Evolutionary conservation across 2,329 filamentous ascomycete species (phyloP), one percentile per base, ranked within the genome.

Genomic region (Sordariomycetes sp.): DNA sequence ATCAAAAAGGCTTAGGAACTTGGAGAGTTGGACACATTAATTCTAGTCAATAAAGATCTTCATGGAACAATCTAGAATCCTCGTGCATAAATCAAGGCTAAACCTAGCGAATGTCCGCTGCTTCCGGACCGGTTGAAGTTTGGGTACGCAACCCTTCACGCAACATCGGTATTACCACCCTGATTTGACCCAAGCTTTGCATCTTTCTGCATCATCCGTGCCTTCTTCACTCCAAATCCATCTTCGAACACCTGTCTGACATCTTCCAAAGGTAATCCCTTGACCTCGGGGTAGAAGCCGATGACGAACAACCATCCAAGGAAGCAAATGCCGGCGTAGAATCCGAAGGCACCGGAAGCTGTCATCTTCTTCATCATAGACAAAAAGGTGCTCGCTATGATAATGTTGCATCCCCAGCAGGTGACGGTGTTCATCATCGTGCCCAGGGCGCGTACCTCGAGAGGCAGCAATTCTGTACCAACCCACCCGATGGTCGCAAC

Each of bases 181-280:
- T n/a, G n/a, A n/a, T n/a, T n/a, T n/a, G n/a, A n/a, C n/a, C n/a
- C n/a, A n/a, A n/a, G n/a, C n/a, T n/a, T n/a, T n/a, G n/a, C n/a
- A n/a, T n/a, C n/a, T n/a, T n/a, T n/a, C n/a, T n/a, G n/a, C n/a
- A n/a, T n/a, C n/a, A n/a, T n/a, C n/a, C n/a, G n/a, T n/a, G n/a
- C n/a, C n/a, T n/a, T n/a, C n/a, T n/a, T n/a, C n/a, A 68, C 58
- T 11, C 64, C 66, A 38, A 68, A 70, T 0, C 63, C 63, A 30
- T 66, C 54, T 28, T 58, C 46, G 42, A 72, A 73, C 6, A 72
- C 57, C 32, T 67, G 62, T 21, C 64, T 53, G n/a, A 72, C 61
- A 30, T 68, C 66, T 43, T 75, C 71, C 4, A 74, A 51, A 14
- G 68, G 63, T 58, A 74, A 64, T 9, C 69, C 68, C 42, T 70